These are phyloP conservation scores for Raffaelea albimanens DNA, from an alignment of 2,329 filamentous ascomycete genomes.

Conservation along the genomic window DNA sequence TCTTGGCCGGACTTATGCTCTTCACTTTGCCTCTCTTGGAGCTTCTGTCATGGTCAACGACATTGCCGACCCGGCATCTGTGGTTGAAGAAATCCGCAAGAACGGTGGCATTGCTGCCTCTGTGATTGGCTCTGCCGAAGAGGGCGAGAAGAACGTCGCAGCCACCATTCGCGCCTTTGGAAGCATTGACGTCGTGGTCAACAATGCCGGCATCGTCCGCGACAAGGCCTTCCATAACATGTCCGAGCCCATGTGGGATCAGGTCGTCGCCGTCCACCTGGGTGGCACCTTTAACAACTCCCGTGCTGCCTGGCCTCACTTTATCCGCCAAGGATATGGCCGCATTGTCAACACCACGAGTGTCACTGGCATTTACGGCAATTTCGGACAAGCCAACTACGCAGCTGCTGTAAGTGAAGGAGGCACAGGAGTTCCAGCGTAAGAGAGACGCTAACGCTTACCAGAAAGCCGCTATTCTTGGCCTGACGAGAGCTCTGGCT, in stretches of 20 bases:
- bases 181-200: constrained; percentile 88
- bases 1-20: constrained; percentile 82
- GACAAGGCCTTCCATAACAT: constrained; percentile 98
- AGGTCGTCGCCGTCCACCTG: constrained; percentile 85
- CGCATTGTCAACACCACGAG: constrained; percentile 95
- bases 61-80: constrained; percentile 80
- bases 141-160: constrained; percentile 86
- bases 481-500: constrained; percentile 86
- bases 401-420: constrained; percentile 76
- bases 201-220: constrained; percentile 95
- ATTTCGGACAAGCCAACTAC: constrained; percentile 98
- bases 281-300: constrained; percentile 93
- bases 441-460: too few relatives aligned
- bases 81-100: constrained; percentile 88
- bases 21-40: constrained; percentile 74
- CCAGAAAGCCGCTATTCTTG: constrained; percentile 84
- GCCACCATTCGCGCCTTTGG: constrained; percentile 88
- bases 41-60: constrained; percentile 92
- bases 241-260: constrained; percentile 88
- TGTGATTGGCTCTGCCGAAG: constrained; percentile 87
- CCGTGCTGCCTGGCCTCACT: constrained; percentile 95
- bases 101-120: constrained; percentile 81
- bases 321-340: constrained; percentile 98
- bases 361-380: constrained; percentile 95
- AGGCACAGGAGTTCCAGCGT: too few relatives aligned